phyloP scores from a whole-genome alignment of 2,329 filamentous ascomycete genomes.

The Nannizziopsis arthrosporioides region DNA sequence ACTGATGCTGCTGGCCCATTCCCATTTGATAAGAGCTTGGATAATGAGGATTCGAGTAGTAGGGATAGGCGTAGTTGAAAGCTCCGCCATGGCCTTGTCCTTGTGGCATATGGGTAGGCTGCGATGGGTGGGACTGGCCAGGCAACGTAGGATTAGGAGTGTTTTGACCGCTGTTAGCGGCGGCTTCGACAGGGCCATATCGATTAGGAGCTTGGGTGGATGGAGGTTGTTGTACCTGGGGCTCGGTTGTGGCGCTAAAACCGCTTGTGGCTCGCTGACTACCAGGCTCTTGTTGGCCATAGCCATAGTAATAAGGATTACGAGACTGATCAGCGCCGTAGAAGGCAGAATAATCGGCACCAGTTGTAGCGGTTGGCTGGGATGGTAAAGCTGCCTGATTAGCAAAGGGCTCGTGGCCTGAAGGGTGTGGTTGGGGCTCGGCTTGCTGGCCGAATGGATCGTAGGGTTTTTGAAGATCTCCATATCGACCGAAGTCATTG shows the following conservation, averaged over 20 bases:
- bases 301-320: slow-evolving; percentile 63
- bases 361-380: slow-evolving; percentile 47
- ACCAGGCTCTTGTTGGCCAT: slow-evolving; percentile 58
- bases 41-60: slow-evolving; percentile 52
- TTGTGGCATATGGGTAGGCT: slow-evolving; percentile 42
- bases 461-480: slow-evolving; percentile 63
- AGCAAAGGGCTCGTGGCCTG: slow-evolving; percentile 48
- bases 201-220: slow-evolving; percentile 65
- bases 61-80: slow-evolving; percentile 50
- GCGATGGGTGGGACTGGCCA: slow-evolving; percentile 43
- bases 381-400: slow-evolving; percentile 48
- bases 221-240: slow-evolving; percentile 45
- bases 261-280: slow-evolving; percentile 60
- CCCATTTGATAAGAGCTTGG: slow-evolving; percentile 48
- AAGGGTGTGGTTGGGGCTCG: slow-evolving; percentile 37
- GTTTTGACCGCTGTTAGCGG: slow-evolving; percentile 69
- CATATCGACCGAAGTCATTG: slow-evolving; percentile 44
- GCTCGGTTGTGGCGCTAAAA: slow-evolving; percentile 55
- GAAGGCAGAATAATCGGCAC: slow-evolving; percentile 71
- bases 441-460: slow-evolving; percentile 71
- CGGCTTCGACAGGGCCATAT: slow-evolving; percentile 53
- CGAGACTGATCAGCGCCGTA: slow-evolving; percentile 67
- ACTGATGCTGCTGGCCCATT: slow-evolving; percentile 34
- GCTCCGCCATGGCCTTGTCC: slow-evolving; percentile 39
- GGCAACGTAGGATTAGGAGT: slow-evolving; percentile 70